Percentiles rank a stretch among this genome's conserved stretches.
phyloP scores from a whole-genome alignment of 495 filamentous ascomycete species.

The Geoglossum glabrum region DNA sequence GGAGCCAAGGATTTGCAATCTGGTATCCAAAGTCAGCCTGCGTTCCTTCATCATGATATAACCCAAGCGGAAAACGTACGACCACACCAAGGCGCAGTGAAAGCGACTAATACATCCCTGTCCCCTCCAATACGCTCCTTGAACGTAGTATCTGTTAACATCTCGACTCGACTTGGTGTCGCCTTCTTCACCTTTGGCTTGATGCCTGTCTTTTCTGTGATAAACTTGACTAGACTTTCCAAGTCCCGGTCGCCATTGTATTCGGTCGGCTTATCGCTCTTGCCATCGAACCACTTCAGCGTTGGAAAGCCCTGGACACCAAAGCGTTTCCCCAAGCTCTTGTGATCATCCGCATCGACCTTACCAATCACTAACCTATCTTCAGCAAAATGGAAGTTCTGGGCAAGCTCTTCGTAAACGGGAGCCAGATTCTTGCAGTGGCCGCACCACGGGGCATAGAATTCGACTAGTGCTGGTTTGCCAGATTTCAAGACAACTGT shows the following conservation, averaged over 20 bases:
- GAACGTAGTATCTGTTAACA: constrained; percentile 65
- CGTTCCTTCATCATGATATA: not conserved
- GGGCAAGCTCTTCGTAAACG: constrained; percentile 81
- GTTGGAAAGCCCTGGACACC: constrained; percentile 91
- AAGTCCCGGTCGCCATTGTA: constrained; percentile 78
- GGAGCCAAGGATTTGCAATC: constrained; percentile 95
- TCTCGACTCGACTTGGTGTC: constrained; percentile 50
- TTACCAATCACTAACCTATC: constrained; percentile 83
- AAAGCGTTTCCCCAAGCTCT: constrained; percentile 60
- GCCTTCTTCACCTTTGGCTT: constrained; percentile 52
- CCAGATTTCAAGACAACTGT: constrained; percentile 69
- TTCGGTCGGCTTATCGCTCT: constrained; percentile 68
- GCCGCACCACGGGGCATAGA: constrained; percentile 98
- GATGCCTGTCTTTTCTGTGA: constrained; percentile 73
- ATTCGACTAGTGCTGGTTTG: constrained; percentile 93
- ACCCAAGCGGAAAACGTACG: constrained; percentile 40
- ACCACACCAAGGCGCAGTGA: constrained; percentile 93
- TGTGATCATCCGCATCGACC: constrained; percentile 85
- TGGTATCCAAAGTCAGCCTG: constrained; percentile 14
- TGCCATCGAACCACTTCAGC: constrained; percentile 95
- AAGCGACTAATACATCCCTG: constrained; percentile 85
- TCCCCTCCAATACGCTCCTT: constrained; percentile 57
- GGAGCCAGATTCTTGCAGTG: constrained; percentile 97
- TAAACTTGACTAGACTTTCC: constrained; percentile 62
- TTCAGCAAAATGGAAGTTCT: constrained; percentile 45